Evolutionary conservation across 345 rosid genomes (phyloP).

Genomic region (Melastoma malabathricum): DNA sequence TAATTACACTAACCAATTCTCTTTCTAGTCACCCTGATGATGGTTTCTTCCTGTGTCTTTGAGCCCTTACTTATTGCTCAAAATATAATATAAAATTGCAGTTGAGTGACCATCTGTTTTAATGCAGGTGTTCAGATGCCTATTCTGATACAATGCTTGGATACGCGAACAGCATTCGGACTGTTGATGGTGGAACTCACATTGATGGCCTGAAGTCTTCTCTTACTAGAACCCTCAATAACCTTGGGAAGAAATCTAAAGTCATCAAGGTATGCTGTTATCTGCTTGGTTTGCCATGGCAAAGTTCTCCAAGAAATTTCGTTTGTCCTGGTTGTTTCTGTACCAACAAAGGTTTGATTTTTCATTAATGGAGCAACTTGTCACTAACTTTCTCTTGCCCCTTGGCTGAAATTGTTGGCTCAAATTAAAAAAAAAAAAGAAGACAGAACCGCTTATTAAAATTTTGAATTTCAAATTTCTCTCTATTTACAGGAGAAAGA

Average conservation of each 20-base stretch:
- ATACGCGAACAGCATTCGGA: constrained; percentile 93
- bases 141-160: constrained; percentile 93
- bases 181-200: constrained; percentile 96
- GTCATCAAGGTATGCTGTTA: constrained; percentile 49
- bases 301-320: no score
- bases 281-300: not conserved
- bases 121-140: constrained; percentile 85
- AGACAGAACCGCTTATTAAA: not conserved
- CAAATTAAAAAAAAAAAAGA: not conserved
- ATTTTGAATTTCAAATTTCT: not conserved
- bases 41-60: no score
- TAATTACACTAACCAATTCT: no score
- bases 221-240: constrained; percentile 78
- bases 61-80: no score
- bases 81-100: constrained; percentile 4
- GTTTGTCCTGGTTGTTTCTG: no score
- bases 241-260: constrained; percentile 79
- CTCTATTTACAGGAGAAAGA: constrained; percentile 68
- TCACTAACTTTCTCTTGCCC: no score
- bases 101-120: constrained; percentile 11
- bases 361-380: no score
- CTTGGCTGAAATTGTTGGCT: no score
- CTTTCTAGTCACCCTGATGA: no score
- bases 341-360: no score
- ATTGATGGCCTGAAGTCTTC: constrained; percentile 90